Evolutionary conservation across 306 rosid genomes (phyloP), one percentile per base, ranked within the genome.

Genomic region (Rosa rugosa): DNA sequence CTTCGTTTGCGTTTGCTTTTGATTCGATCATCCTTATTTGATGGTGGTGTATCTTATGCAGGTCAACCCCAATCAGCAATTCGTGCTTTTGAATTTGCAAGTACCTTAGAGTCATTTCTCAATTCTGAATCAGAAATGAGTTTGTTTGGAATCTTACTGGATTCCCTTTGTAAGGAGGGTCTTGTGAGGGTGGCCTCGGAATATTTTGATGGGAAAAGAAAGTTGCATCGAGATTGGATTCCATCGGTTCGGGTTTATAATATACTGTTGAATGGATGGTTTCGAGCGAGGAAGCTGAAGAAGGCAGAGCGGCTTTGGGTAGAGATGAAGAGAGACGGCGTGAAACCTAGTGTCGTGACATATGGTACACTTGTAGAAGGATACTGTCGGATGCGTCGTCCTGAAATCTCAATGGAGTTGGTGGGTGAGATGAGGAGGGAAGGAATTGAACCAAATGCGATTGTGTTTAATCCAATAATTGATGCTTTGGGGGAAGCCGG

Each of bases 351-450:
- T 83, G 92, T 94, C 75, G 97, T 90, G 80, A 95, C 98, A n/a
- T 95, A 95, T 76, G 98, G 97, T 60, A 92, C 93, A 63, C 95
- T 95, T 45, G 95, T 89, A 50, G 97, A 91, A 88, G 98, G 97
- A 49, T 92, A 95, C 66, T 92, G 98, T 40, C 82, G 97, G 70
- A 91, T 90, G 99, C 87, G 90, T 42, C 87, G 90, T 31, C 72
- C 88, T 40, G 97, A 92, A 77, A 85, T 68, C 72, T 97, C 97
- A 5, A 85, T 91, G 71, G 91, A 88, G 75, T 79, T 91, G 91
- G 90, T 91, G 70, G 87, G 81, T 66, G 91, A 90, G 78, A 90
- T 92, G 97, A 85, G 80, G 80, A 80, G 70, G 53, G 90, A 88
- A 70, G 91, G 97, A 81, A 80, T 92, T 79, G 80, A 86, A 84